Base-by-base conservation (phyloP, 352 stramenopile genomes). In the Phytophthora colocasiae region DNA sequence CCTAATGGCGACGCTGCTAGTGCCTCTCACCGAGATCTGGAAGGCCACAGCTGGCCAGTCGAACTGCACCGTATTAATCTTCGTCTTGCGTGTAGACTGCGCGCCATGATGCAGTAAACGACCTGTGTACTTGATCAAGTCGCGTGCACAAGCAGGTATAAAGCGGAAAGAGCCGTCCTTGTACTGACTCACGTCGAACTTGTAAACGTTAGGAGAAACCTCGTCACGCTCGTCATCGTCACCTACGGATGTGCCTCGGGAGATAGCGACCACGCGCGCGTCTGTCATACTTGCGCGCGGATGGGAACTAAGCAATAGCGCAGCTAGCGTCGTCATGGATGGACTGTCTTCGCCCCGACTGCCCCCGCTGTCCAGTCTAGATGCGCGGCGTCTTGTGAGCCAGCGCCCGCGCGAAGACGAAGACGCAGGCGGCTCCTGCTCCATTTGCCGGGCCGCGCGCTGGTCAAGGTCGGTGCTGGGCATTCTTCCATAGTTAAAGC, bases 21-120 rank as follows among this genome's bases (percentile, higher is more conserved):
- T 88, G 62, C 75, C 69, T 53, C 63, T 71, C 52, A 93, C 86
- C 10, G 70, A 72, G 49, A 96, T 75, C 59, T 84, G 74, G 41
- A 95, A 89, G 24, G 74, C 72, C 38, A 88, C 87, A 41, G 71
- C 86, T 0, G 86, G 73, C 88, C 88, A 96, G 71, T 96, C 88
- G 61, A 96, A 96, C 61, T 96, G 86, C 73, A 92, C 87, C 12
- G 80, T 89, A 71, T 95, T 96, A 50, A 93, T 84, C 70, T 96
- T 96, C 15, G 85, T 89, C 50, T 85, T 87, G 48, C 85, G 85
- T 17, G 72, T 47, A 5, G 80, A 77, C 31, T 75, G 65, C 34
- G 81, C 66, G 24, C 84, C 86, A 69, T 95, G 84, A 71, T 93
- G 81, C 55, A 96, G 60, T 66, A 95, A 71, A 3, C 88, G 73